Evolutionary conservation across 345 rosid species (phyloP).

Genomic region (Stellera chamaejasme): DNA sequence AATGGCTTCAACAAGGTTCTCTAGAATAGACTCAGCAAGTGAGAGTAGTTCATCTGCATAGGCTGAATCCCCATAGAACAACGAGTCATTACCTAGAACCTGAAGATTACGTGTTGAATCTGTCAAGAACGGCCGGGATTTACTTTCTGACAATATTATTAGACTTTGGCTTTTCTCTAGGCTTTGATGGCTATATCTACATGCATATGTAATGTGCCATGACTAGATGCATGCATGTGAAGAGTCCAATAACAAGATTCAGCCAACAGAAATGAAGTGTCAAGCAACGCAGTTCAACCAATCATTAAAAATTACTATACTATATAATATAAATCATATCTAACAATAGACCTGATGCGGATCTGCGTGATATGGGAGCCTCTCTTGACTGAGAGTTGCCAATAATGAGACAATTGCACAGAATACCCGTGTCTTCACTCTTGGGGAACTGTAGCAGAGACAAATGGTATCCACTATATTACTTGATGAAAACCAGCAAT

Average conservation of each 20-base stretch:
- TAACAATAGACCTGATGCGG: constrained; percentile 33
- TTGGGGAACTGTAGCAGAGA: constrained; percentile 42
- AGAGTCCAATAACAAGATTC: no score
- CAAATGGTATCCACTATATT: background rate
- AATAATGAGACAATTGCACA: constrained; percentile 48
- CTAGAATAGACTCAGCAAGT: constrained; percentile 29
- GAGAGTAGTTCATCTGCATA: constrained; percentile 50
- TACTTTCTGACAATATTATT: background rate
- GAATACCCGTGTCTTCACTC: constrained; percentile 39
- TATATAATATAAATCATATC: no score
- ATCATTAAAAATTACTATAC: no score
- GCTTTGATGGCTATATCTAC: no score
- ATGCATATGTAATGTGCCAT: no score
- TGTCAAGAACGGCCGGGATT: no score
- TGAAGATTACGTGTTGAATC: constrained; percentile 12
- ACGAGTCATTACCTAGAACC: constrained; percentile 50
- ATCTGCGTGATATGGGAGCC: constrained; percentile 56
- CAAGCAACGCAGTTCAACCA: no score
- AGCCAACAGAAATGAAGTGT: no score
- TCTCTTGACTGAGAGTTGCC: constrained; percentile 62
- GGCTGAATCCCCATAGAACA: constrained; percentile 58
- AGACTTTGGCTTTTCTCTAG: background rate
- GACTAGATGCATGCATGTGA: no score
- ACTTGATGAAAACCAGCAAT: no score
- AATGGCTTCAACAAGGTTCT: constrained; percentile 39